phyloP scores from a whole-genome alignment of 1,284 basidiomycete genomes.

The Nidula niveotomentosa region DNA sequence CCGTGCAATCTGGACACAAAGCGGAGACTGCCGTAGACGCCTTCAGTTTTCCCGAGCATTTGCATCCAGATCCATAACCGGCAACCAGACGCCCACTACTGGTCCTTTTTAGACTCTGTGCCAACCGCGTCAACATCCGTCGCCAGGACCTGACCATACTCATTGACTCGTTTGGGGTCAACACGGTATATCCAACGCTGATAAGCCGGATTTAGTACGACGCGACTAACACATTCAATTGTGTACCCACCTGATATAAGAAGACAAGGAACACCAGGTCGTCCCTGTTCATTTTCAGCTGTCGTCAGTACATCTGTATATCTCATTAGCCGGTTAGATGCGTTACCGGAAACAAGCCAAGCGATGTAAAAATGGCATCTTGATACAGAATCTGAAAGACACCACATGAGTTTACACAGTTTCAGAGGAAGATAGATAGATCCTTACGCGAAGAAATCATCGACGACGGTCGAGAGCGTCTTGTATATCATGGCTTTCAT shows the following conservation, averaged over 20 bases:
- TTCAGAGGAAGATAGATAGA: background rate
- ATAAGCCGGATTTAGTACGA: constrained; percentile 10
- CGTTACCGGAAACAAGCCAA: constrained; percentile 76
- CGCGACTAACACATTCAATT: constrained; percentile 7
- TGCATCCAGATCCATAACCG: constrained; percentile 9
- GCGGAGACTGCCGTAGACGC: background rate
- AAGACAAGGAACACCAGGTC: constrained; percentile 89
- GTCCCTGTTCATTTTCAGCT: constrained; percentile 47
- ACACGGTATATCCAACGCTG: constrained; percentile 96
- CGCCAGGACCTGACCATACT: constrained; percentile 86
- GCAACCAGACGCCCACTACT: constrained; percentile 17
- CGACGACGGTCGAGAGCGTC: constrained; percentile 86
- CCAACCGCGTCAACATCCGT: constrained; percentile 43
- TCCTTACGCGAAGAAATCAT: constrained; percentile 86
- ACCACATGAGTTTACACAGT: constrained; percentile 9
- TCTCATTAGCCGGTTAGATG: constrained; percentile 6
- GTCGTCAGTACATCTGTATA: constrained; percentile 15
- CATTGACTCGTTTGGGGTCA: constrained; percentile 92
- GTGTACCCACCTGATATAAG: constrained; percentile 71
- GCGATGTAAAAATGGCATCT: constrained; percentile 94
- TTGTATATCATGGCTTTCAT: constrained; percentile 99
- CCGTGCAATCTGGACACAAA: constrained; percentile 13
- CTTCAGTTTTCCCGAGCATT: constrained; percentile 5
- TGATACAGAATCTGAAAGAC: constrained; percentile 77
- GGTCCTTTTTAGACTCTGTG: constrained; percentile 51